Evolutionary conservation across 2,329 filamentous ascomycete species (phyloP).

Genomic region (Sporothrix globosa): DNA sequence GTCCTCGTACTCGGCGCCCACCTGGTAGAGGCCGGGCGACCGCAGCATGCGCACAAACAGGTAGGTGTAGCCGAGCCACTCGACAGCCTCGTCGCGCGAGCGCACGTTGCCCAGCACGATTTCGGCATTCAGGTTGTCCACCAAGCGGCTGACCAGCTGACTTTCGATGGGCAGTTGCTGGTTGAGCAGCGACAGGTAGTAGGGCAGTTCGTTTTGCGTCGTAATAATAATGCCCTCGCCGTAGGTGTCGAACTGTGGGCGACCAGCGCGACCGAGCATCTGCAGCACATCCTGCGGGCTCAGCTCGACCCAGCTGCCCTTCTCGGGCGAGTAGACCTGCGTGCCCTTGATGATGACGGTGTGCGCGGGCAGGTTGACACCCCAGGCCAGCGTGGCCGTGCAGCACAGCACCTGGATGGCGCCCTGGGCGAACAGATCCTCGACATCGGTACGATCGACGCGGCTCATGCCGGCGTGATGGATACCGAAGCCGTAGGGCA

Average conservation of each 20-base stretch:
- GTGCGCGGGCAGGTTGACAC: constrained; percentile 96
- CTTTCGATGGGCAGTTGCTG: constrained; percentile 97
- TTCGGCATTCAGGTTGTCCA: constrained; percentile 96
- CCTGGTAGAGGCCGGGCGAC: constrained; percentile 91
- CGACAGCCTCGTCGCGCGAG: constrained; percentile 91
- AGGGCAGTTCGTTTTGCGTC: constrained; percentile 90
- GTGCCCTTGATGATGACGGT: constrained; percentile 99
- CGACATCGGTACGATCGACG: constrained; percentile 91
- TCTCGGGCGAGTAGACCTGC: constrained; percentile 96
- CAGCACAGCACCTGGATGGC: constrained; percentile 94
- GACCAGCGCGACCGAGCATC: constrained; percentile 96
- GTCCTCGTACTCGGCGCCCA: constrained; percentile 92
- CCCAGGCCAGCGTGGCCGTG: constrained; percentile 97
- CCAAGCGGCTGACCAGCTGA: constrained; percentile 88
- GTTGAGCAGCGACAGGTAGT: constrained; percentile 94
- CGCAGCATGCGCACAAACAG: constrained; percentile 97
- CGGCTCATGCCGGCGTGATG: constrained; percentile 98
- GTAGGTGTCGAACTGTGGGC: constrained; percentile 96
- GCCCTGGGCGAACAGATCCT: constrained; percentile 90
- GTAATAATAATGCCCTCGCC: constrained; percentile 99
- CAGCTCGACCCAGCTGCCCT: constrained; percentile 97
- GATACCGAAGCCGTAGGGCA: constrained; percentile 97
- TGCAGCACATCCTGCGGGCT: constrained; percentile 97
- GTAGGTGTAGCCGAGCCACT: constrained; percentile 98
- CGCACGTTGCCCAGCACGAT: constrained; percentile 92